Evolutionary conservation across 2,329 filamentous ascomycete genomes (phyloP).

Genomic region (Niveomyces coronatus): DNA sequence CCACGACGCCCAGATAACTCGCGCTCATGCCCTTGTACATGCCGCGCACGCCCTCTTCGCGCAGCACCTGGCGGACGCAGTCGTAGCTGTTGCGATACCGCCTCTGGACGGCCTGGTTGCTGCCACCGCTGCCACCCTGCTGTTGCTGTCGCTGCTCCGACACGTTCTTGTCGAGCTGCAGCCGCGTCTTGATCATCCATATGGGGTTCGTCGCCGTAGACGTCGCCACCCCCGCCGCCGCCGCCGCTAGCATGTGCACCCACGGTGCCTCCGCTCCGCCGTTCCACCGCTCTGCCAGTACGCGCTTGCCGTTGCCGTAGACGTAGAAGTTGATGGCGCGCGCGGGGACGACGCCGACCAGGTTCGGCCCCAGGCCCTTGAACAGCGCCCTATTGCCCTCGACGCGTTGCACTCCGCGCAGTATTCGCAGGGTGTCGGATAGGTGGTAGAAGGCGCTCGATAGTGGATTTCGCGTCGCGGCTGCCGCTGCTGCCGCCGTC

Average conservation of each 20-base stretch:
- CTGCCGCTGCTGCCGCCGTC: too few species aligned
- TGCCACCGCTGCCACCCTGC: slow-evolving; percentile 20
- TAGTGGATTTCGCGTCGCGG: slow-evolving; percentile 48
- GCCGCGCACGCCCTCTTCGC: slow-evolving; percentile 68
- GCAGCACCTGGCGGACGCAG: slow-evolving; percentile 72
- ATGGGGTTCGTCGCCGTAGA: slow-evolving; percentile 92
- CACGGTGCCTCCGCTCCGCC: slow-evolving; percentile 57
- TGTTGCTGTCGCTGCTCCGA: slow-evolving; percentile 32
- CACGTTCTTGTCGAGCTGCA: slow-evolving; percentile 84
- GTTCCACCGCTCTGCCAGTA: slow-evolving; percentile 68
- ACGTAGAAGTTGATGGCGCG: slow-evolving; percentile 89
- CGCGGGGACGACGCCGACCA: slow-evolving; percentile 81
- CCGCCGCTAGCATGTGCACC: slow-evolving; percentile 70
- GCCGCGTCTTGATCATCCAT: slow-evolving; percentile 87
- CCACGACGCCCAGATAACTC: slow-evolving; percentile 81
- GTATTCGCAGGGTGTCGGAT: slow-evolving; percentile 75
- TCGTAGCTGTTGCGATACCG: slow-evolving; percentile 83
- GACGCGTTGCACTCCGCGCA: slow-evolving; percentile 65
- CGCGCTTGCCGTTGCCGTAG: slow-evolving; percentile 82
- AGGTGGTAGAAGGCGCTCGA: slow-evolving; percentile 65
- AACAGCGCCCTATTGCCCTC: slow-evolving; percentile 86
- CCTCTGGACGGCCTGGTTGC: slow-evolving; percentile 43
- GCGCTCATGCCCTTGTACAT: slow-evolving; percentile 87
- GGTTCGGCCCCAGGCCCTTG: slow-evolving; percentile 84
- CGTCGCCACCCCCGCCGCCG: slow-evolving; percentile 71